These are phyloP conservation scores for Fraxinus latifolia DNA, from an alignment of 305 asterid genomes.

Conservation along the genomic window DNA sequence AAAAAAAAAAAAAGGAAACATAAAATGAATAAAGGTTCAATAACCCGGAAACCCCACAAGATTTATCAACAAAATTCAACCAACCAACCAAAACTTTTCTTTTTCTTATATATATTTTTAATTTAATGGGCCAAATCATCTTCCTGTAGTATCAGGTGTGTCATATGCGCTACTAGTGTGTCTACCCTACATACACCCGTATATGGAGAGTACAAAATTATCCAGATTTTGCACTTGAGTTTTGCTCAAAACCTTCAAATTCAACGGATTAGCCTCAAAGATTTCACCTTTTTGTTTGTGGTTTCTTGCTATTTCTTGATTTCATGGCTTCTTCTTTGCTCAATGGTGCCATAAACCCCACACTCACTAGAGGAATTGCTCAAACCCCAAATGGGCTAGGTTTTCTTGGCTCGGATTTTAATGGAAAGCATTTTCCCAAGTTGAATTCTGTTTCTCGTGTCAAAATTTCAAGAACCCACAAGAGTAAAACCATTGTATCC, in stretches of 20 bases:
- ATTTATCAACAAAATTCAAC: not conserved
- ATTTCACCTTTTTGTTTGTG: not conserved
- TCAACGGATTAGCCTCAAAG: not conserved
- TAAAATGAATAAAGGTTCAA: not conserved
- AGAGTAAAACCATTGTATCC: constrained; percentile 27
- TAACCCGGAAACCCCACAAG: not conserved
- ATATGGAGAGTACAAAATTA: not conserved
- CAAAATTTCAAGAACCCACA: constrained; percentile 26
- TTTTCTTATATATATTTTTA: not conserved
- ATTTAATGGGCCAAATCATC: constrained; percentile 21
- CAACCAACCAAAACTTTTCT: not conserved
- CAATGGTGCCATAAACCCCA: constrained; percentile 53
- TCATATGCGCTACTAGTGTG: constrained; percentile 11
- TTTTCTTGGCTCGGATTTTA: constrained; percentile 13
- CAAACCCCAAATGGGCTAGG: constrained; percentile 39
- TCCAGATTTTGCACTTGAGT: not conserved
- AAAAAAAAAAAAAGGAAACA: not conserved
- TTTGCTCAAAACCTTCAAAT: not conserved
- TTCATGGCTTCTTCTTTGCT: constrained; percentile 69
- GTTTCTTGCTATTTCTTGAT: constrained; percentile 2
- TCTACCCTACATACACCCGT: not conserved
- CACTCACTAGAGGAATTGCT: constrained; percentile 25
- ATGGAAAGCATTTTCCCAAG: constrained; percentile 39
- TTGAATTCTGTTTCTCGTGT: constrained; percentile 33
- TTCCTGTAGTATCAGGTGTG: constrained; percentile 8